phyloP scores from a whole-genome alignment of 2,329 filamentous ascomycete species.

The Beauveria brongniartii region DNA sequence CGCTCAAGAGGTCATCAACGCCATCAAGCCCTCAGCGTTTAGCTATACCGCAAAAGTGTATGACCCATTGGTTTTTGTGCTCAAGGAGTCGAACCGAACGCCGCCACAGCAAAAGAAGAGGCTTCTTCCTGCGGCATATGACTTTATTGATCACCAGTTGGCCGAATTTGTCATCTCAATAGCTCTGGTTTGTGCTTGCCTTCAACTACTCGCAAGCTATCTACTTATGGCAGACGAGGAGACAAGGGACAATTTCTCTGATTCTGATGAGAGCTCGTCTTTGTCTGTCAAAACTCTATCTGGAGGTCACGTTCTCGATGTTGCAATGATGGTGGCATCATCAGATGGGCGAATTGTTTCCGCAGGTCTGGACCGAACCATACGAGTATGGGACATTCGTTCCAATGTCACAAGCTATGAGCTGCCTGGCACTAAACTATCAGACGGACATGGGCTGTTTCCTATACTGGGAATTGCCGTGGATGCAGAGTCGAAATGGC shows the following conservation, averaged over 20 bases:
- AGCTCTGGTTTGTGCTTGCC: conserved; percentile 52
- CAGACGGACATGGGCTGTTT: conserved; percentile 39
- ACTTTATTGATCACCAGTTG: conserved; percentile 56
- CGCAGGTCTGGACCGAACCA: conserved; percentile 60
- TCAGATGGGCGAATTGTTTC: conserved; percentile 59
- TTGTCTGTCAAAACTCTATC: conserved; percentile 54
- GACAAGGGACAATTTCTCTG: conserved; percentile 36
- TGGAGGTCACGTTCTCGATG: conserved; percentile 59
- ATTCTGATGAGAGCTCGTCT: conserved; percentile 30
- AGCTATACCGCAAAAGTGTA: conserved; percentile 68
- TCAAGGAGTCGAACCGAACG: conserved; percentile 59
- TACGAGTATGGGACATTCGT: conserved; percentile 59
- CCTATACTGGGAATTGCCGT: conserved; percentile 57
- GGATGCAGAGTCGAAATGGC: conserved; percentile 54
- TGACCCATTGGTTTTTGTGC: conserved; percentile 65
- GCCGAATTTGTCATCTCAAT: conserved; percentile 54
- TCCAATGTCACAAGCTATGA: conserved; percentile 34
- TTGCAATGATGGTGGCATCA: conserved; percentile 56
- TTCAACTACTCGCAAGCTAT: conserved; percentile 66
- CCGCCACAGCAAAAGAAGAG: conserved; percentile 35
- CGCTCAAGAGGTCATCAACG: conserved; percentile 66
- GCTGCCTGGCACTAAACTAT: conserved; percentile 29
- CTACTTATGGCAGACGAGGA: conserved; percentile 59
- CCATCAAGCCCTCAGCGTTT: conserved; percentile 62
- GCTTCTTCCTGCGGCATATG: conserved; percentile 41